Base-by-base conservation (phyloP, 2,329 filamentous ascomycete genomes). In the Penicillium italicum region DNA sequence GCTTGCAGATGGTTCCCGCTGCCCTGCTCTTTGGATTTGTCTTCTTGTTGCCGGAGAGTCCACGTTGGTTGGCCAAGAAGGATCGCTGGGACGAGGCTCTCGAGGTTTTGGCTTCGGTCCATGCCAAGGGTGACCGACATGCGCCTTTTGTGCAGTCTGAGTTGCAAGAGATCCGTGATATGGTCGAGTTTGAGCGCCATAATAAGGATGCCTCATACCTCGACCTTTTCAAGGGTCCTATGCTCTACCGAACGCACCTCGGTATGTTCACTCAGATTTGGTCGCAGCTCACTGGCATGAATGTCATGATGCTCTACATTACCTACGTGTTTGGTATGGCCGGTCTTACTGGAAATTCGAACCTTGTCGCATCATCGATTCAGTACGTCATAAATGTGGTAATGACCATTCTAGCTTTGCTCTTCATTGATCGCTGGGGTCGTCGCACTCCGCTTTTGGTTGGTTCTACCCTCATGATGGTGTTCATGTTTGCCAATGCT, bases 341-440 rank as follows among this genome's bases (percentile, higher is more conserved):
- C 20, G 87, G 86, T 16, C 74, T 87, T 4, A 76, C 73, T 2
- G 80, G 80, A 11, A 79, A 83, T 64, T 81, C 78, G 55, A 81
- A 85, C 26, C 79, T 90, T n/a, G 73, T 88, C 34, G 81, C 87
- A 4, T 87, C 85, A 30, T 83, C 82, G 8, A 89, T 90, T 61
- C 85, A 89, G 66, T 90, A 89, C 68, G 80, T 91, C 62, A 90
- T 93, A 77, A 92, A 92, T 69, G 88, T 93, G 2, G 60, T 85
- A 50, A 89, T 90, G 85, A 93, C 90, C 0, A 71, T 92, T 8
- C 87, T 88, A 0, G 89, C 89, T 1, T 80, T 93, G n/a, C 71
- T 92, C 41, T 92, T 79, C 75, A 82, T 91, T 64, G 89, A 94
- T 63, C 79, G 80, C 55, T 89, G 86, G 85, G 90, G 90, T 44